Evolutionary conservation across 177 flowering plant genomes (phyloP).

Genomic region (Tripterygium wilfordii): DNA sequence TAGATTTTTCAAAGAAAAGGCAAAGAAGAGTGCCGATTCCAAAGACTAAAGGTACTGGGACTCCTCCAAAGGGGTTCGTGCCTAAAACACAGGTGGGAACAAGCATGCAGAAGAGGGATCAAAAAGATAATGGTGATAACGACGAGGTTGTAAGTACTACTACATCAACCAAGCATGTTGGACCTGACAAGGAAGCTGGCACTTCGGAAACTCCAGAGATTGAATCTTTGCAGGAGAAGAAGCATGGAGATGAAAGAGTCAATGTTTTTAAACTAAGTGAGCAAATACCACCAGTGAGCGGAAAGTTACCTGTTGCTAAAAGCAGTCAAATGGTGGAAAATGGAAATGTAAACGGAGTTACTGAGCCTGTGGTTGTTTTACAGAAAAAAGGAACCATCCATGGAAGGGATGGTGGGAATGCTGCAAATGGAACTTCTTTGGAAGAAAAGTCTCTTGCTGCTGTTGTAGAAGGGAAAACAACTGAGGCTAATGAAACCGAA

Average conservation of each 20-base stretch:
- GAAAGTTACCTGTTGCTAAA: slow-evolving; percentile 4
- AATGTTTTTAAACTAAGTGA: slow-evolving; percentile 16
- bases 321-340: slow-evolving; percentile 16
- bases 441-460: slow-evolving; percentile 6
- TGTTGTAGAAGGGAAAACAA: slow-evolving; percentile 5
- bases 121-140: slow-evolving; percentile 31
- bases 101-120: slow-evolving; percentile 45
- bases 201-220: slow-evolving; percentile 14
- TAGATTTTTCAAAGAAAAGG: slow-evolving; percentile 73
- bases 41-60: slow-evolving; percentile 41
- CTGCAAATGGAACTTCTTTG: slow-evolving; percentile 6
- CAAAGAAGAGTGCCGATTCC: slow-evolving; percentile 42
- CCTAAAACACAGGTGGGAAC: slow-evolving; percentile 50
- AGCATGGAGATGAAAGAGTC: too few relatives aligned
- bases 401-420: slow-evolving; percentile 7
- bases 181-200: slow-evolving; percentile 15
- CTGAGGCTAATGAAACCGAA: slow-evolving; percentile 13
- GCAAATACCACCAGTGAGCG: not conserved
- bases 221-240: slow-evolving; percentile 11
- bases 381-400: too few relatives aligned
- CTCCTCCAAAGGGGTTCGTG: slow-evolving; percentile 47
- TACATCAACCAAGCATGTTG: slow-evolving; percentile 17
- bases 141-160: slow-evolving; percentile 27
- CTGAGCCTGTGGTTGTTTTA: slow-evolving; percentile 8
- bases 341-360: too few relatives aligned